Evolutionary conservation across 1,284 basidiomycete genomes (phyloP), one percentile per base, ranked within the genome.

Genomic region (Xanthoconium separans): DNA sequence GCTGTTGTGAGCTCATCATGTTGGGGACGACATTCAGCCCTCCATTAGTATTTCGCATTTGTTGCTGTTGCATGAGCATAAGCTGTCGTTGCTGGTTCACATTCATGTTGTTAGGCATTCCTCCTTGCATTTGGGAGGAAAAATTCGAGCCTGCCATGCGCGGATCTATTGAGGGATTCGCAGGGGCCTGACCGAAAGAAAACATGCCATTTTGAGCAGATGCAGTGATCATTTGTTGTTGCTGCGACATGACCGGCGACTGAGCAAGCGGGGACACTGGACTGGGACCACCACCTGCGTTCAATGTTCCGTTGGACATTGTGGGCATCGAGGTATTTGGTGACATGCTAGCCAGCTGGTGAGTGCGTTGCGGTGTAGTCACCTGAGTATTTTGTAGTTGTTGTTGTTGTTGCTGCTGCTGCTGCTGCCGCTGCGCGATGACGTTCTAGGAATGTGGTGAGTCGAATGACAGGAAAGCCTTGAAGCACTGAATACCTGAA

Each of bases 401-500:
- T 20, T 3, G 33, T 33, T 33, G 31, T 15, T 33, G 24, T 24
- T 24, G 33, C 33, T 34, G 33, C 15, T 34, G 33, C 33, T 34
- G 33, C 1, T 33, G 33, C 3, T 66, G 62, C 18, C 48, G 57
- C 50, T 65, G 65, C 11, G 54, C 51, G 40, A 69, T 16, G 39
- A 31, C 51, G 36, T 16, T 50, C 63, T 69, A 43, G 31, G 44
- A 10, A 58, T 54, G 27, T 6, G 11, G 46, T 58, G 33, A 57
- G 59, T 42, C 45, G 15, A 59, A 50, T 43, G n/a, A 44, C 50
- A 34, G 30, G 33, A 44, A 45, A 7, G 24, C 44, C 31, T 13
- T 31, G 7, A 50, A 44, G 44, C n/a, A 44, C 39, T 10, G 70
- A 73, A 51, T 59, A 86, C 84, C 73, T 82, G 81, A 22, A 81